These are phyloP conservation scores for Craspedostauros australis DNA, from an alignment of 108 stramenopile genomes.

Conservation along the genomic window DNA sequence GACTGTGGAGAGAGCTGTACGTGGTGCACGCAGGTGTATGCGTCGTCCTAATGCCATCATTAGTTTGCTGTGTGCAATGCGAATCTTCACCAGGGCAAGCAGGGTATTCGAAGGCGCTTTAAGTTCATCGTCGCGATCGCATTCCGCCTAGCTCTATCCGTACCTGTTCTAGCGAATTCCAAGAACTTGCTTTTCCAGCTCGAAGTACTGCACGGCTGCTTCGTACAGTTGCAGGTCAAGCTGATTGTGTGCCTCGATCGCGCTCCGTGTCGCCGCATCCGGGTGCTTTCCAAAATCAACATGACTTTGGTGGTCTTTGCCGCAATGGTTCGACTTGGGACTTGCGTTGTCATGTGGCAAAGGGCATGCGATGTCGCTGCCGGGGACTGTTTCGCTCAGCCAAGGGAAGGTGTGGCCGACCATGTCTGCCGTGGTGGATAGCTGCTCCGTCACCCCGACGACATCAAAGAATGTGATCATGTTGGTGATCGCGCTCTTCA, in stretches of 20 bases:
- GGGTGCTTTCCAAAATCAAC: slow-evolving; percentile 50
- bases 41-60: too few species aligned
- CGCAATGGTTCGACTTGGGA: slow-evolving; percentile 50
- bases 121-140: too few species aligned
- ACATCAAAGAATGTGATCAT: slow-evolving; percentile 52
- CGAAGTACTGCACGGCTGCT: slow-evolving; percentile 57
- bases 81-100: too few species aligned
- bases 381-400: slow-evolving; percentile 27
- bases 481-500: slow-evolving; percentile 58
- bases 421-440: slow-evolving; percentile 35
- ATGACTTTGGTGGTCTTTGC: slow-evolving; percentile 23
- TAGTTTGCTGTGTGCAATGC: too few species aligned
- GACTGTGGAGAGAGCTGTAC: too few species aligned
- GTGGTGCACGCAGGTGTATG: too few species aligned
- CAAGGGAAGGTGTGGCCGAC: slow-evolving; percentile 62
- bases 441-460: slow-evolving; percentile 64
- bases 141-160: too few species aligned
- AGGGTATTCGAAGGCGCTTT: too few species aligned
- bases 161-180: too few species aligned
- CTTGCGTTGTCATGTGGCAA: slow-evolving; percentile 50
- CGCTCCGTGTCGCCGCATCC: slow-evolving; percentile 45
- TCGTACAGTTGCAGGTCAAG: slow-evolving; percentile 66
- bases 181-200: slow-evolving; percentile 58
- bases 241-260: slow-evolving; percentile 52
- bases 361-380: slow-evolving; percentile 20